These are phyloP conservation scores for Aspergillus cristatus DNA, from an alignment of 495 filamentous ascomycete species.

Conservation along the genomic window DNA sequence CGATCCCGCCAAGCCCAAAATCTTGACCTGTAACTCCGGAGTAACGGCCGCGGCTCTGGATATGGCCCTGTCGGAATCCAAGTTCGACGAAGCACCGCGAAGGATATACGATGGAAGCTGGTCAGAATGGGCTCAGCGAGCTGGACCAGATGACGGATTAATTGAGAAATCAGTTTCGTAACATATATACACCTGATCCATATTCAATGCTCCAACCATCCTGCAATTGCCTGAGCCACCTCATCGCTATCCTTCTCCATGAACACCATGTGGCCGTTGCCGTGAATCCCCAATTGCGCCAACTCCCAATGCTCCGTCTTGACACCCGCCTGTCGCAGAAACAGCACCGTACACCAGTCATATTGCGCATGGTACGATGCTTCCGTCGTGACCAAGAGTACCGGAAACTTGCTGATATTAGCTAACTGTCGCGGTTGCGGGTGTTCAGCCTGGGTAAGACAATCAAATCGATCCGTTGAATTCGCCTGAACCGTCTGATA, in stretches of 20 bases:
- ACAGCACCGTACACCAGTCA: constrained; percentile 47
- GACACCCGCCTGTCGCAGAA: constrained; percentile 48
- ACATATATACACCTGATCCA: background rate
- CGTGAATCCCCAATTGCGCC: constrained; percentile 34
- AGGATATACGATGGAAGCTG: constrained; percentile 30
- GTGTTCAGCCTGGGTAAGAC: constrained; percentile 35
- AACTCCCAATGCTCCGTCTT: constrained; percentile 36
- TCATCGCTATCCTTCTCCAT: constrained; percentile 51
- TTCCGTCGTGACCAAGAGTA: constrained; percentile 40
- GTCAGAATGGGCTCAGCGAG: constrained; percentile 23
- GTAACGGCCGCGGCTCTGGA: constrained; percentile 23
- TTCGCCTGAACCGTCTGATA: constrained; percentile 18
- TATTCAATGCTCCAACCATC: constrained; percentile 14
- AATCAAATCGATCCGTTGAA: constrained; percentile 14
- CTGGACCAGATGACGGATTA: constrained; percentile 3
- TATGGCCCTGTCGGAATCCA: constrained; percentile 14
- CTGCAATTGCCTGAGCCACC: constrained; percentile 35
- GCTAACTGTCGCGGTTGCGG: constrained; percentile 37
- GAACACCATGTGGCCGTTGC: constrained; percentile 53
- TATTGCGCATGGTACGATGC: constrained; percentile 48
- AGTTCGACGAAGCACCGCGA: constrained; percentile 6
- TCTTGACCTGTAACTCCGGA: constrained; percentile 27
- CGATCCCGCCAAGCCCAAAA: constrained; percentile 2
- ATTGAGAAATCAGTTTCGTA: constrained; percentile 2
- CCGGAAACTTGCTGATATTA: constrained; percentile 37